phyloP scores from a whole-genome alignment of 306 rosid species.

The Morella rubra region DNA sequence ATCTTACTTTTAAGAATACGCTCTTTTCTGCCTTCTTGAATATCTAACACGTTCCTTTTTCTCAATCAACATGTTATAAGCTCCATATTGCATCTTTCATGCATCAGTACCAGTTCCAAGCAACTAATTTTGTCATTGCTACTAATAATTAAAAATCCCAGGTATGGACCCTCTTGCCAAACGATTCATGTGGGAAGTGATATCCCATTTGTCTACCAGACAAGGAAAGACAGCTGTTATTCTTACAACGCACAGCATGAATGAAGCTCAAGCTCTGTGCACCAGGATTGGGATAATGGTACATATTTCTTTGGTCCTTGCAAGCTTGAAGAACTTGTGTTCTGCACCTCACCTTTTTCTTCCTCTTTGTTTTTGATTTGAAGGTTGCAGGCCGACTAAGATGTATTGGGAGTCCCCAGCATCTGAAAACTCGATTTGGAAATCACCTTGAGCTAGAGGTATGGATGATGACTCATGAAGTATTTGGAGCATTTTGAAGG shows the following conservation, averaged over 20 bases:
- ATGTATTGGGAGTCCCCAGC: constrained; percentile 97
- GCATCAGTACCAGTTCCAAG: too few species aligned
- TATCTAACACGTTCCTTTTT: background rate
- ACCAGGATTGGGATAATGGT: constrained; percentile 97
- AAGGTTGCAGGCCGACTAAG: constrained; percentile 88
- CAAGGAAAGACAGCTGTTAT: constrained; percentile 95
- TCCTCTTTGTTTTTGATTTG: constrained; percentile 29
- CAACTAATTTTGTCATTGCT: background rate
- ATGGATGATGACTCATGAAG: constrained; percentile 15
- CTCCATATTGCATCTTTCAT: background rate
- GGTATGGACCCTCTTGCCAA: constrained; percentile 99
- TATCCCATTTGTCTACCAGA: constrained; percentile 87
- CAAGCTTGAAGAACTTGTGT: constrained; percentile 25
- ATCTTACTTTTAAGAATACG: background rate
- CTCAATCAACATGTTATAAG: background rate
- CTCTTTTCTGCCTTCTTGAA: background rate
- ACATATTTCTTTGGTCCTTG: constrained; percentile 23
- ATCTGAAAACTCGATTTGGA: constrained; percentile 87
- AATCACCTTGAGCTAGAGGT: constrained; percentile 96
- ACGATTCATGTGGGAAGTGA: constrained; percentile 98
- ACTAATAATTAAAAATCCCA: constrained; percentile 32
- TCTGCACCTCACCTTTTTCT: constrained; percentile 13
- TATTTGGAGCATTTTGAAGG: constrained; percentile 16
- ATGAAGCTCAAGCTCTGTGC: constrained; percentile 98
- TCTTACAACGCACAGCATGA: constrained; percentile 94